Conservation (phyloP, 345 rosid species). For the Geranium brycei region DNA sequence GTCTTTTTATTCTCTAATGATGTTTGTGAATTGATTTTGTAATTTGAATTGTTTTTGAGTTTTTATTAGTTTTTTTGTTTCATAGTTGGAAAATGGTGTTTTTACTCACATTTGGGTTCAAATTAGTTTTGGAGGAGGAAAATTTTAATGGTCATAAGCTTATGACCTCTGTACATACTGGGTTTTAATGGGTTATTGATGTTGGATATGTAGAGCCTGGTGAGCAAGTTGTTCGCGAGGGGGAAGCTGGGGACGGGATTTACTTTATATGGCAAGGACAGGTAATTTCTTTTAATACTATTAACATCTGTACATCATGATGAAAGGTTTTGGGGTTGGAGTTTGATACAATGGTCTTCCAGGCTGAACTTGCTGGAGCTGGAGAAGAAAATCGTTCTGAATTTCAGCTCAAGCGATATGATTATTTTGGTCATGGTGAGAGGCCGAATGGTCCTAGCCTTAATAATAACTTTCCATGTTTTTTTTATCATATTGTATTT, state of each 20-base stretch:
- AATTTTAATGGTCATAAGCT: no score
- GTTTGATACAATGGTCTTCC: conserved; percentile 8
- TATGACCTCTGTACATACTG: no score
- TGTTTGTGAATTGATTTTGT: background rate
- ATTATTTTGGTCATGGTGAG: conserved; percentile 83
- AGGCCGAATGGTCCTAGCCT: conserved; percentile 4
- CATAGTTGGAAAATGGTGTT: background rate
- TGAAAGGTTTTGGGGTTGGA: background rate
- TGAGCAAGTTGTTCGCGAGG: conserved; percentile 56
- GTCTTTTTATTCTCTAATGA: background rate
- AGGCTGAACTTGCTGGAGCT: conserved; percentile 75
- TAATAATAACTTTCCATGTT: background rate
- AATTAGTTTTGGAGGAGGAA: no score
- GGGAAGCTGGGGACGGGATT: conserved; percentile 65
- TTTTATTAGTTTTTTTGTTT: no score
- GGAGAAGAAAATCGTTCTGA: conserved; percentile 54
- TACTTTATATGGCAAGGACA: conserved; percentile 84
- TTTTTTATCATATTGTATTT: background rate
- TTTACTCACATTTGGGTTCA: no score
- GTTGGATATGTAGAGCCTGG: conserved; percentile 40
- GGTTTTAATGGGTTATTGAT: conserved; percentile 1
- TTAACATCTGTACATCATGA: background rate
- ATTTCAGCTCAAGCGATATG: conserved; percentile 56
- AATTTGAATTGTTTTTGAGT: no score
- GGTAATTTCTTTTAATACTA: conserved; percentile 27